Base-by-base conservation (phyloP, 495 filamentous ascomycete genomes). In the Penicillium samsonianum region DNA sequence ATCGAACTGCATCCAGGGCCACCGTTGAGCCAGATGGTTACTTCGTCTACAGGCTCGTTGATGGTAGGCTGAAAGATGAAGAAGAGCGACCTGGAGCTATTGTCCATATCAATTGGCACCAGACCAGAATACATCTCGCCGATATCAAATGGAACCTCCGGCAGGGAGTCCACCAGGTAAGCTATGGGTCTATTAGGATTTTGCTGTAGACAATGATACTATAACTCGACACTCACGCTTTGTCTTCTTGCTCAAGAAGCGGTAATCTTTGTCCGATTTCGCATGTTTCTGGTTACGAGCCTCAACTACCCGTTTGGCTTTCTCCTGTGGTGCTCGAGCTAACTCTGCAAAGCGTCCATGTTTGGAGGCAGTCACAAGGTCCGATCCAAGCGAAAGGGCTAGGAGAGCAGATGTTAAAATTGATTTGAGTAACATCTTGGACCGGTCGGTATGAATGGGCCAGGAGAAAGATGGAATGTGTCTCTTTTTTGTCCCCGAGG, bases 241-340 rank as follows among this genome's bases (percentile, higher is more conserved):
- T 1, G 75, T 77, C 44, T 74, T 59, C 17, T 67, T 51, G 45
- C 35, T 74, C 42, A 75, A 53, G 50, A 74, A 80, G 10, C 76
- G 73, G 45, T 68, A 79, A 4, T 65, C 65, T 7, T 69, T 57
- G 3, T 63, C 54, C 1, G 65, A 51, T 14, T 54, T 59, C 1
- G 35, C 35, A 8, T 61, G 53, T 33, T 65, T 57, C 17, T 50
- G 30, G 25, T 62, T 55, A 9, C 55, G 25, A 52, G 83, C 73
- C 58, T 90, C 82, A 60, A 88, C 86, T 59, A 80, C 81, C 55
- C 87, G 86, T 79, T 96, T 93, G 64, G 88, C 89, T 54, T 91
- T 80, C 70, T 91, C 90, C 51, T 87, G 83, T 59, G 91, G 88
- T 69, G 90, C 91, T 60, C 88, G 91, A 65, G 89, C 88, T 68